Base-by-base conservation (phyloP, 352 stramenopile genomes). In the Phytophthora sojae region DNA sequence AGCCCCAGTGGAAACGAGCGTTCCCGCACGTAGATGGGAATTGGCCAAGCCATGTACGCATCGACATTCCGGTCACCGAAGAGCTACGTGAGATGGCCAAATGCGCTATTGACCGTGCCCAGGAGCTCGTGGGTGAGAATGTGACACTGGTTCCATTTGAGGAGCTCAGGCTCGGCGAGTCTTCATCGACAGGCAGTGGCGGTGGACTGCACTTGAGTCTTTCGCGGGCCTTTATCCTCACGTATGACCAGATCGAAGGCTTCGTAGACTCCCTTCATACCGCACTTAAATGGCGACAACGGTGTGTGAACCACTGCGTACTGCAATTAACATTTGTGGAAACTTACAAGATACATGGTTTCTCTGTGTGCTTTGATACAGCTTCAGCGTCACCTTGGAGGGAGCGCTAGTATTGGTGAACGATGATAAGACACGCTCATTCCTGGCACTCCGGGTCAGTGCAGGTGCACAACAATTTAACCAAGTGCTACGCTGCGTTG, bases 11-110 rank as follows among this genome's bases (percentile, higher is more conserved):
- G 86, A 86, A 71, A 52, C 82, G 89, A 64, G 68, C 74, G 21
- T 94, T 96, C 57, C 74, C 82, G 26, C 87, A 94, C 55, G 85
- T 94, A 9, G 85, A 91, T 50, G 89, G 87, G 57, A 92, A 96
- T 57, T 96, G 89, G 89, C 87, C 89, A 51, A 94, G 86, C 55
- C 86, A 96, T 30, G 77, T 96, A 39, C 75, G 77, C 39, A 79
- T 94, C 37, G 49, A 74, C 21, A 73, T 94, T n/a, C 26, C 57
- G 45, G 50, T 81, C 6, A 67, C 66, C 26, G 42, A 53, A 4
- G 64, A 73, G 29, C 54, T 91, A 12, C 71, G 56, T 14, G 37
- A 66, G 12, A 35, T 87, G 11, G 73, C 69, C 39, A 58, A 59
- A 11, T 21, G 52, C 4, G 32, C 77, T 44, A 81, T 92, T 39